Conservation (phyloP, 805 yeast species). For the Starmerella asiatica region DNA sequence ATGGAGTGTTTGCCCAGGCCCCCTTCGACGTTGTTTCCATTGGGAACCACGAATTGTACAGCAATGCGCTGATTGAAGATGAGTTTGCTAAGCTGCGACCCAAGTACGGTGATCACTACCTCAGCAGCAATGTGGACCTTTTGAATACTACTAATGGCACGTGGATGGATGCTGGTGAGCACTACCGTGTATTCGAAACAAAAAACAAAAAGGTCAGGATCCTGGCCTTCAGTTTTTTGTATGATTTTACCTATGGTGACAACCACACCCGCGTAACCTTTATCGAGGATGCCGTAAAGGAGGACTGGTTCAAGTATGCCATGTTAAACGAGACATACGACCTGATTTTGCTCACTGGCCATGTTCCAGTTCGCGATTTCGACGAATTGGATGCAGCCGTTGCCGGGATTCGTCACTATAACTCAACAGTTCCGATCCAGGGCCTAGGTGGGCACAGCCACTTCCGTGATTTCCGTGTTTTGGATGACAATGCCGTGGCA, state of each 20-base stretch:
- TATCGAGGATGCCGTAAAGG: too few relatives aligned
- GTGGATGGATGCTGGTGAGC: constrained; percentile 54
- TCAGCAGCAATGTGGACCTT: constrained; percentile 30
- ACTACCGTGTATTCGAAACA: constrained; percentile 53
- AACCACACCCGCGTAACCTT: constrained; percentile 49
- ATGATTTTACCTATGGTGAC: constrained; percentile 55
- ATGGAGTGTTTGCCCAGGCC: constrained; percentile 44
- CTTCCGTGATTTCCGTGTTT: constrained; percentile 62
- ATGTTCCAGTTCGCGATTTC: constrained; percentile 58
- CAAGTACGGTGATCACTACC: too few relatives aligned
- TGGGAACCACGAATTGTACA: constrained; percentile 84
- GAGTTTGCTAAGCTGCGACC: too few relatives aligned
- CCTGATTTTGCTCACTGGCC: constrained; percentile 59
- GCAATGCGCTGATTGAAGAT: constrained; percentile 42
- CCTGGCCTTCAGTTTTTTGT: too few relatives aligned
- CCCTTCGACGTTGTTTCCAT: constrained; percentile 69
- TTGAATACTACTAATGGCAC: constrained; percentile 7
- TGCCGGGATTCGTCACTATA: constrained; percentile 38
- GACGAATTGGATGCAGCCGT: constrained; percentile 40
- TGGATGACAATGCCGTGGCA: constrained; percentile 53
- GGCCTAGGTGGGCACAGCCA: constrained; percentile 96
- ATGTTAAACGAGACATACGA: constrained; percentile 39
- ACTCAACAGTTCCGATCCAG: constrained; percentile 48
- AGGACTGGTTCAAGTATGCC: constrained; percentile 56
- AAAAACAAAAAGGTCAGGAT: constrained; percentile 38